Evolutionary conservation across 2,329 filamentous ascomycete species (phyloP).

Genomic region (Paecilomyces niveus): DNA sequence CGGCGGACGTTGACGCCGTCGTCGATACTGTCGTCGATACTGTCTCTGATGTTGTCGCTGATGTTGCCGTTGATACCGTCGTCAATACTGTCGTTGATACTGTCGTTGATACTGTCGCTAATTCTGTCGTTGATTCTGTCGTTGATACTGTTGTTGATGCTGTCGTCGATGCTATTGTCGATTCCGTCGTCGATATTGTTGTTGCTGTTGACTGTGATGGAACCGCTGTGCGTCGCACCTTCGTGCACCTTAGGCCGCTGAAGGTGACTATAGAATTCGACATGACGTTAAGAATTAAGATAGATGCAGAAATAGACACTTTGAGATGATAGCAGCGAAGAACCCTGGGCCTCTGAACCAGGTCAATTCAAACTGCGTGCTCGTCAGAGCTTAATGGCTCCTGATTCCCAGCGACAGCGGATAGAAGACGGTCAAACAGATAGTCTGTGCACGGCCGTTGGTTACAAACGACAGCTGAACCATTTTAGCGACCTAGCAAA

Average conservation of each 20-base stretch:
- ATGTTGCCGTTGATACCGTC: not conserved
- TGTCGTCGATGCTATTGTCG: conserved; percentile 3
- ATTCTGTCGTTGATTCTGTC: conserved; percentile 4
- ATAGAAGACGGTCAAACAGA: not conserved
- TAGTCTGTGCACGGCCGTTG: not conserved
- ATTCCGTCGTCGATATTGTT: conserved; percentile 2
- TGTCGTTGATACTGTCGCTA: conserved; percentile 5
- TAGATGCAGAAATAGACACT: not conserved
- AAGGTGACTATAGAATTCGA: conserved; percentile 15
- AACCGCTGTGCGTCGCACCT: conserved; percentile 10
- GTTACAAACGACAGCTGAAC: not conserved
- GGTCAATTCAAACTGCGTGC: not conserved
- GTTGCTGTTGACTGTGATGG: conserved; percentile 8
- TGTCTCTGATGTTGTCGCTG: conserved; percentile 7
- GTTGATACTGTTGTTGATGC: conserved; percentile 5
- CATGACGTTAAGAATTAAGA: conserved; percentile 17
- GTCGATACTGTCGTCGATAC: conserved; percentile 3
- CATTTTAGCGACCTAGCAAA: not conserved
- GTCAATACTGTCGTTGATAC: not conserved
- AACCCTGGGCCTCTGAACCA: not conserved
- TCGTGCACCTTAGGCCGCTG: conserved; percentile 18
- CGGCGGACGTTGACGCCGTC: not conserved
- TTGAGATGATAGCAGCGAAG: not conserved
- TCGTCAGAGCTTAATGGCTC: not conserved
- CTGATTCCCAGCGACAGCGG: not conserved